Evolutionary conservation across 2,329 filamentous ascomycete species (phyloP).

Genomic region (Colletotrichum lindemuthianum): DNA sequence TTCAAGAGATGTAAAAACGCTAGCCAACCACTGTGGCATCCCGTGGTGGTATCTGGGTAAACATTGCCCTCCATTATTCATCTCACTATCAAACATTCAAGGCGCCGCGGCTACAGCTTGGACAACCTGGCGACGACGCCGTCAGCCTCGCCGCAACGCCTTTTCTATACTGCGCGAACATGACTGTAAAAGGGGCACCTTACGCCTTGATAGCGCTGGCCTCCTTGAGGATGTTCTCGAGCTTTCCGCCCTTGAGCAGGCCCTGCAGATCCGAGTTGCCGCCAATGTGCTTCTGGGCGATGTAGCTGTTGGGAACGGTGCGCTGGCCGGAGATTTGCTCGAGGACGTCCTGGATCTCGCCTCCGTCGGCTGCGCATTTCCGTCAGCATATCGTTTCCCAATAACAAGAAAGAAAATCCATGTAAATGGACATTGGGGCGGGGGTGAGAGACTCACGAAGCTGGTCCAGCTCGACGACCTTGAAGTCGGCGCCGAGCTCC

Average conservation of each 20-base stretch:
- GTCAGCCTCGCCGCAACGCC: constrained; percentile 19
- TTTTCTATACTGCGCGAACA: background rate
- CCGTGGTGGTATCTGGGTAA: constrained; percentile 18
- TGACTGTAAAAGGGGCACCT: constrained; percentile 37
- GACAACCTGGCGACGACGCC: constrained; percentile 5
- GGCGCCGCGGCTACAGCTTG: constrained; percentile 17
- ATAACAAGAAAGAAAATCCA: background rate
- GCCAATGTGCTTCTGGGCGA: constrained; percentile 89
- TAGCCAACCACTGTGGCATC: background rate
- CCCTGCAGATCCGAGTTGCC: constrained; percentile 88
- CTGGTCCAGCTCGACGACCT: constrained; percentile 84
- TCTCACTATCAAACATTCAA: background rate
- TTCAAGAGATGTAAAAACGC: background rate
- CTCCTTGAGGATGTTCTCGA: constrained; percentile 52
- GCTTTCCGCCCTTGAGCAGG: constrained; percentile 60
- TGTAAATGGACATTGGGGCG: too few relatives aligned
- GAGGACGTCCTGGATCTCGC: constrained; percentile 85
- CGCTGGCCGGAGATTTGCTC: constrained; percentile 82
- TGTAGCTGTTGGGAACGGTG: constrained; percentile 97
- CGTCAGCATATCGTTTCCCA: background rate
- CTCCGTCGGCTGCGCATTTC: constrained; percentile 75
- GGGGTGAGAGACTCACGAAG: constrained; percentile 69
- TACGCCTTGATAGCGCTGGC: constrained; percentile 56
- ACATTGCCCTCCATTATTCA: background rate
- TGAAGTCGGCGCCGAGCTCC: constrained; percentile 76